Evolutionary conservation across 768 basidiomycete species (phyloP), one percentile per base, ranked within the genome.

Genomic region (Rhizopogon roseolus): DNA sequence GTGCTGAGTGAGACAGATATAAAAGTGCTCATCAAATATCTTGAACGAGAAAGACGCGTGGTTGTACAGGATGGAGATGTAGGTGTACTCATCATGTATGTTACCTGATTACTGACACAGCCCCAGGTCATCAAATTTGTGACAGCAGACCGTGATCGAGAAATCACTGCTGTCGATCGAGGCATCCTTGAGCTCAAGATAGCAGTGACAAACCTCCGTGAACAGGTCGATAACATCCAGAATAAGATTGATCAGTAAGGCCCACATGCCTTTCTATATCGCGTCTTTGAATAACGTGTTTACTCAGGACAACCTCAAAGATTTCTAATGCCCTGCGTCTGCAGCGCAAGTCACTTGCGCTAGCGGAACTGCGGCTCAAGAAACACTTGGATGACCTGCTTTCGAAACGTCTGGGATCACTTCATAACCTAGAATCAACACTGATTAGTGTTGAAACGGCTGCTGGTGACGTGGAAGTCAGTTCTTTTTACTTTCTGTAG

Each of bases 401-500:
- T 14, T 71, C 72, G 27, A 93, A 93, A 63, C 84, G 93, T 11
- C 67, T 94, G 3, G 80, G 76, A 9, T 85, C 92, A 1, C 72
- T 93, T 5, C 80, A 84, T 53, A 89, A 84, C 37, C 73, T 98
- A 7, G 84, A 89, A 58, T 74, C 81, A 11, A 93, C 93, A 0
- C 67, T 97, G 37, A 72, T 91, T 42, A 80, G 82, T 42, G 91
- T 98, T 5, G 93, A 98, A 70, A 81, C 85, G 3, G 90, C 94
- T n/a, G 90, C 90, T 28, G 87, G 86, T 3, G 90, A 98, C 67
- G 77, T 94, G 10, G 86, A 93, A 76, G 94, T 94, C 64, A 41
- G 73, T 64, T 6, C 8, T 8, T 32, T 32, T 13, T 27, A 17
- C n/a, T 54, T 41, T 19, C 38, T 52, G 50, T 50, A 41, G n/a